Evolutionary conservation across 768 basidiomycete species (phyloP), one percentile per base, ranked within the genome.

Genomic region (Dioszegia crocea): DNA sequence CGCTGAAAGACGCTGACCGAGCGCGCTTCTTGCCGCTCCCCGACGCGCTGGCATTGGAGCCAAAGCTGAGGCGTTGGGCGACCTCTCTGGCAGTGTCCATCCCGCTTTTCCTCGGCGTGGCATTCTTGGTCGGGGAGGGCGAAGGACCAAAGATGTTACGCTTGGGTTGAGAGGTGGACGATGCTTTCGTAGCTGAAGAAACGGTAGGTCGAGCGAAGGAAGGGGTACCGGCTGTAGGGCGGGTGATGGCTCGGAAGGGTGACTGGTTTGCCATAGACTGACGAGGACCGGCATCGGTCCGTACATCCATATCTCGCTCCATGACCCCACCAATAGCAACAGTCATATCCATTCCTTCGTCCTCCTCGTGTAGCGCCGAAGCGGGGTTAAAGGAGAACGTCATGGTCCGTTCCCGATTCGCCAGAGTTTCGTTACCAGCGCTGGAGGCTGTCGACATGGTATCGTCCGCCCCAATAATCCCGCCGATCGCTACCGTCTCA

Each of bases 401-500:
- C 70, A 68, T 66, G 2, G 72, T 76, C 48, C 60, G 49, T 33
- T 75, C 73, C 36, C 64, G 29, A 11, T 50, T 38, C 17, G 48
- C 48, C 8, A 60, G 64, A 10, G 43, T 48, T 10, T 64, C 64
- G 24, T 61, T 38, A 24, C 63, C 70, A 1, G 59, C 62, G 19
- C 58, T 61, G 1, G 56, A 57, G 12, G 29, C 51, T 3, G 68
- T 63, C 31, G 62, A 63, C 40, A 74, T 36, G 17, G 59, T 59
- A 43, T 69, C 73, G 55, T 66, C 67, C 4, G 53, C 59, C 8
- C 54, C 54, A 30, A 71, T 65, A 56, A 76, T 73, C 16, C 77
- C 77, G 16, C 77, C 77, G 27, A 71, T 57, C 16, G 74, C 77
- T 54, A 76, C 60, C n/a, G 77, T 78, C 58, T 74, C 73, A 23